These are phyloP conservation scores for Lasiosphaeria ovina DNA, from an alignment of 495 filamentous ascomycete species.

Conservation along the genomic window DNA sequence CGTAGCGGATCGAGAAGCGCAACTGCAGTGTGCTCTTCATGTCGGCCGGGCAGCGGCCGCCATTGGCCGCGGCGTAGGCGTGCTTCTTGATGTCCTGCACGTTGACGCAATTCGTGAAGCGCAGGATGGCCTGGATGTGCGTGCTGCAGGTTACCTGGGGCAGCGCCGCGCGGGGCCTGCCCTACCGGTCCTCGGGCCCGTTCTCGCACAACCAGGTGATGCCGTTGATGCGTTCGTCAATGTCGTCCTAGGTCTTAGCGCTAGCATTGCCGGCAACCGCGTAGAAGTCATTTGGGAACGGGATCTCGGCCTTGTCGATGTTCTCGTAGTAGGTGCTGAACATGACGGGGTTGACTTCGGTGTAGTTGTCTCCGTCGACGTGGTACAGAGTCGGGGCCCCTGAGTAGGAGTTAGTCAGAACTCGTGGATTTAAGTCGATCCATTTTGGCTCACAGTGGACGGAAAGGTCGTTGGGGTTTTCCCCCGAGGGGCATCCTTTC, in stretches of 20 bases:
- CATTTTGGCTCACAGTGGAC: slow-evolving; percentile 30
- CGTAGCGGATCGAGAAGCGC: slow-evolving; percentile 34
- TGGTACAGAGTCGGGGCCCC: slow-evolving; percentile 40
- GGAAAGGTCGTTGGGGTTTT: slow-evolving; percentile 38
- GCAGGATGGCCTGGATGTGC: slow-evolving; percentile 35
- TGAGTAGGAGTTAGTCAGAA: slow-evolving; percentile 11
- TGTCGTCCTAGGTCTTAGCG: slow-evolving; percentile 31
- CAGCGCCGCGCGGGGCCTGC: slow-evolving; percentile 31
- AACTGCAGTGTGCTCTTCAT: slow-evolving; percentile 37
- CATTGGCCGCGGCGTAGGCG: slow-evolving; percentile 32
- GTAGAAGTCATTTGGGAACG: slow-evolving; percentile 57
- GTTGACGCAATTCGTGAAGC: slow-evolving; percentile 39
- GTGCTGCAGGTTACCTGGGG: slow-evolving; percentile 34
- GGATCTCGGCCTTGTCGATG: slow-evolving; percentile 82
- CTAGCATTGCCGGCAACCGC: slow-evolving; percentile 36
- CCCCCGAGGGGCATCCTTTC: slow-evolving; percentile 35
- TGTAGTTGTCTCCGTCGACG: slow-evolving; percentile 36
- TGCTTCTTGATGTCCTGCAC: slow-evolving; percentile 33
- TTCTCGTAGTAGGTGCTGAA: slow-evolving; percentile 57
- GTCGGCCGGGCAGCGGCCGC: slow-evolving; percentile 25
- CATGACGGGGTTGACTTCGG: slow-evolving; percentile 39
- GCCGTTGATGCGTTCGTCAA: slow-evolving; percentile 33
- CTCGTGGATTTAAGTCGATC: not conserved
- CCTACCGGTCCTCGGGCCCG: slow-evolving; percentile 35
- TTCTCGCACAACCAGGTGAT: slow-evolving; percentile 42